phyloP scores from a whole-genome alignment of 2,329 filamentous ascomycete species.

The Curvularia verruculosa region DNA sequence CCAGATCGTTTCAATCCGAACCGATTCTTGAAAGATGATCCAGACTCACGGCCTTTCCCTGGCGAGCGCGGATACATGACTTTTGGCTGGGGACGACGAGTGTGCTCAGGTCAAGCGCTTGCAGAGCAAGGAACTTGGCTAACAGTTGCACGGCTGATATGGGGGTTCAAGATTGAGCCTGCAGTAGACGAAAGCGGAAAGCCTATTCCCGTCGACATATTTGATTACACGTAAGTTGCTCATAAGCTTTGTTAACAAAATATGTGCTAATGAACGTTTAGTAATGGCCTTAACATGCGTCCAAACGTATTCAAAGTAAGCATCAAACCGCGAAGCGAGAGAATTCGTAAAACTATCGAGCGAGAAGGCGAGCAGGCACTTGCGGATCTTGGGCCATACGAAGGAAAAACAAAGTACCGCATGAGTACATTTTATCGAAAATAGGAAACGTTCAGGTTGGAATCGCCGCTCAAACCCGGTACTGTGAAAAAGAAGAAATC shows the following conservation, averaged over 20 bases:
- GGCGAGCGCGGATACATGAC: constrained; percentile 59
- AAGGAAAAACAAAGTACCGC: constrained; percentile 63
- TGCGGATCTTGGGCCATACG: constrained; percentile 58
- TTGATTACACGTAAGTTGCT: constrained; percentile 57
- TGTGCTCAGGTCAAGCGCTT: constrained; percentile 65
- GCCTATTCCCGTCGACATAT: constrained; percentile 62
- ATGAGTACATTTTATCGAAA: constrained; percentile 51
- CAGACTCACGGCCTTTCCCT: constrained; percentile 40
- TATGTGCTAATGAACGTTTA: constrained; percentile 28
- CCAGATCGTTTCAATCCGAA: constrained; percentile 48
- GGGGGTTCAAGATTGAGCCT: constrained; percentile 61
- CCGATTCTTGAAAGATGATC: constrained; percentile 36
- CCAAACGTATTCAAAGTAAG: constrained; percentile 62
- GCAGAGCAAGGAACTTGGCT: constrained; percentile 67
- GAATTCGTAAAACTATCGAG: constrained; percentile 58
- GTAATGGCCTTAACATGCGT: constrained; percentile 65
- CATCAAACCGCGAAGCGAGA: constrained; percentile 58
- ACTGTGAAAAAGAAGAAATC: background rate
- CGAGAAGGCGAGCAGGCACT: constrained; percentile 61
- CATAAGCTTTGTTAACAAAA: background rate
- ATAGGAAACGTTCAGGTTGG: background rate
- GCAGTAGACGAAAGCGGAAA: constrained; percentile 52
- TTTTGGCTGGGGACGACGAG: constrained; percentile 62
- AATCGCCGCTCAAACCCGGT: no score
- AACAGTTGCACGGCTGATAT: constrained; percentile 62